phyloP scores from a whole-genome alignment of 192 early-diverging fungal genomes.

The Coemansia sp. region DNA sequence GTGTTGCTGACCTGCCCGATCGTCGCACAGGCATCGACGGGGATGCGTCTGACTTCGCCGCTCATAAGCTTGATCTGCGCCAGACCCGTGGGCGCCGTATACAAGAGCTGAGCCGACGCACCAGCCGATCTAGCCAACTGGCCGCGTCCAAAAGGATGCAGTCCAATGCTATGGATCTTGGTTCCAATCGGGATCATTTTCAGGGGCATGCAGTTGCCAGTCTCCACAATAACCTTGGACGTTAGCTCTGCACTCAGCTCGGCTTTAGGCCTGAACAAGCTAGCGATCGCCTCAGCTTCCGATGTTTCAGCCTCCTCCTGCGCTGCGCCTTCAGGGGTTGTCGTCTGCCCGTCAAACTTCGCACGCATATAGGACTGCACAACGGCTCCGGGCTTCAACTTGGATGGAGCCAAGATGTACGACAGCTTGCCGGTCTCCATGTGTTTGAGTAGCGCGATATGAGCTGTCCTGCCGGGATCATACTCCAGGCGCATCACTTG shows the following conservation, averaged over 20 bases:
- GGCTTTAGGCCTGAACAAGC: slow-evolving; percentile 1
- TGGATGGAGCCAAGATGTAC: slow-evolving; percentile 86
- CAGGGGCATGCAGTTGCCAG: slow-evolving; percentile 89
- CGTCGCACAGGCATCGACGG: slow-evolving; percentile 84
- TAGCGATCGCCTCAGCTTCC: slow-evolving; percentile 4
- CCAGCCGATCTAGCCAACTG: slow-evolving; percentile 86
- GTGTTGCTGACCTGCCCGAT: slow-evolving; percentile 90
- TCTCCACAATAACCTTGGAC: slow-evolving; percentile 60
- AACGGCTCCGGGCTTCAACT: slow-evolving; percentile 74
- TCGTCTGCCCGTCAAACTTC: slow-evolving; percentile 2
- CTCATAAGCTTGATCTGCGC: slow-evolving; percentile 85
- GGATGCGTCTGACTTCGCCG: slow-evolving; percentile 86
- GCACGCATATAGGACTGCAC: slow-evolving; percentile 61
- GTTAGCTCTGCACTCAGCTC: slow-evolving; percentile 14
- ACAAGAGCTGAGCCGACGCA: slow-evolving; percentile 80
- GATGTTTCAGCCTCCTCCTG: slow-evolving; percentile 6
- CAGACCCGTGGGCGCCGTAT: slow-evolving; percentile 72
- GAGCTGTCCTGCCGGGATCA: slow-evolving; percentile 89
- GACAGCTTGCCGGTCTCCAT: slow-evolving; percentile 74
- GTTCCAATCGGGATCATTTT: slow-evolving; percentile 93
- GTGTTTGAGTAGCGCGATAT: slow-evolving; percentile 83
- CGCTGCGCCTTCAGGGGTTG: neutral
- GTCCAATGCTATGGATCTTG: slow-evolving; percentile 82
- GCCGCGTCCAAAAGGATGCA: slow-evolving; percentile 75
- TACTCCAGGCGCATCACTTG: slow-evolving; percentile 90